Percentiles rank a stretch among this genome's conserved stretches.
Conservation (phyloP, 2,329 filamentous ascomycete species). For the Monosporascus sp. region DNA sequence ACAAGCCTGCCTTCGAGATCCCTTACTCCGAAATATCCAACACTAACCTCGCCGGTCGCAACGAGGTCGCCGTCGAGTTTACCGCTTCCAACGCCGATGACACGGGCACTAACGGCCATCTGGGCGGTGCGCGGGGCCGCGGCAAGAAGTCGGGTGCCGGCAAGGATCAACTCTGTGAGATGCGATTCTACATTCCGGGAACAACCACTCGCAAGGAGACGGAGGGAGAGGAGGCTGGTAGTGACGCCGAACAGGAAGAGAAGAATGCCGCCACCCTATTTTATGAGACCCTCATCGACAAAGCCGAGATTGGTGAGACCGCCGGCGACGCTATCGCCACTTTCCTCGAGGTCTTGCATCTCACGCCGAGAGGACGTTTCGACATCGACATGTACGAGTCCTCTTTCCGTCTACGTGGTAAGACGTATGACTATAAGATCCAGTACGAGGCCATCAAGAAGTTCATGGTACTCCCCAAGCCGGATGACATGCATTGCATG, state of each 20-base stretch:
- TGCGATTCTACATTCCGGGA: conserved; percentile 97
- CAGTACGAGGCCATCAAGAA: conserved; percentile 98
- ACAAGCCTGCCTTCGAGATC: conserved; percentile 91
- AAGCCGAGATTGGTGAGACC: conserved; percentile 97
- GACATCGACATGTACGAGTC: conserved; percentile 99
- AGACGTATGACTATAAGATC: conserved; percentile 99
- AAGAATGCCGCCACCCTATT: conserved; percentile 96
- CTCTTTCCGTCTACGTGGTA: conserved; percentile 93
- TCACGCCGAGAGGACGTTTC: conserved; percentile 97
- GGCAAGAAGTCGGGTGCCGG: conserved; percentile 88
- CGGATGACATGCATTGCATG: conserved; percentile 94
- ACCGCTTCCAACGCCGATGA: conserved; percentile 66
- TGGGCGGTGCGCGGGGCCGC: conserved; percentile 67
- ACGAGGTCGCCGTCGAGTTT: conserved; percentile 96
- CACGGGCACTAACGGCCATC: conserved; percentile 66
- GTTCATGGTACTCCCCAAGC: conserved; percentile 96
- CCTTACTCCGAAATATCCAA: conserved; percentile 97
- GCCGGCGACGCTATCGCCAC: conserved; percentile 98
- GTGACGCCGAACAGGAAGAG: conserved; percentile 67
- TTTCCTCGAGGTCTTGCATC: conserved; percentile 92
- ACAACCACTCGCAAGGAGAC: conserved; percentile 73
- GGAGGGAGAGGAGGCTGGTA: conserved; percentile 69
- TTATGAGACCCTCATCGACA: conserved; percentile 96
- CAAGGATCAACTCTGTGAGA: conserved; percentile 91
- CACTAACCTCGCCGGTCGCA: conserved; percentile 94